Evolutionary conservation across 1,284 basidiomycete genomes (phyloP).

Genomic region (Marasmius fiardii): DNA sequence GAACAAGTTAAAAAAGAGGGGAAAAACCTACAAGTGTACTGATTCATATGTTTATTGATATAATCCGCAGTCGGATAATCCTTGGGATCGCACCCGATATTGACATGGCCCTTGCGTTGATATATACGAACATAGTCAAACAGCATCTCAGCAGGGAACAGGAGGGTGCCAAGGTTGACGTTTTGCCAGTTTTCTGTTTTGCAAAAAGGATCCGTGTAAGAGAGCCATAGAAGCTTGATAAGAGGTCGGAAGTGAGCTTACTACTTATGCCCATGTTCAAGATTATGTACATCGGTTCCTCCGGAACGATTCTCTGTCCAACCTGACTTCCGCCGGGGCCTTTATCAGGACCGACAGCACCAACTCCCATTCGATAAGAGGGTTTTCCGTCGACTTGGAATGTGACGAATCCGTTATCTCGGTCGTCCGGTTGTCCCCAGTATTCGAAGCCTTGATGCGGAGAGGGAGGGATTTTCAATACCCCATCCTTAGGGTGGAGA

Average conservation of each 20-base stretch:
- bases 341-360: slow-evolving; percentile 53
- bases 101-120: slow-evolving; percentile 51
- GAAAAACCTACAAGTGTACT: slow-evolving; percentile 35
- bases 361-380: slow-evolving; percentile 49
- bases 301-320: slow-evolving; percentile 62
- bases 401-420: slow-evolving; percentile 56
- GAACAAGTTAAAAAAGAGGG: too few relatives aligned
- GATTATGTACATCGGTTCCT: slow-evolving; percentile 72
- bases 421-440: slow-evolving; percentile 53
- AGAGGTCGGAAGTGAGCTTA: slow-evolving; percentile 28
- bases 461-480: slow-evolving; percentile 7
- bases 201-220: neutral
- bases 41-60: slow-evolving; percentile 50
- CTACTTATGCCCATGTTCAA: slow-evolving; percentile 65
- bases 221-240: neutral
- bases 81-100: slow-evolving; percentile 53
- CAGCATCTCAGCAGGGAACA: slow-evolving; percentile 63
- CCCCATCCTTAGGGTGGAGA: neutral
- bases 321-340: slow-evolving; percentile 42
- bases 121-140: slow-evolving; percentile 75
- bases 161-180: slow-evolving; percentile 46
- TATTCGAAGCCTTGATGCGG: slow-evolving; percentile 60
- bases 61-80: slow-evolving; percentile 63
- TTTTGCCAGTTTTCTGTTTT: slow-evolving; percentile 45
- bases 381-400: slow-evolving; percentile 59